These are phyloP conservation scores for Acorus gramineus DNA, from an alignment of 106 monocot genomes.

Conservation along the genomic window DNA sequence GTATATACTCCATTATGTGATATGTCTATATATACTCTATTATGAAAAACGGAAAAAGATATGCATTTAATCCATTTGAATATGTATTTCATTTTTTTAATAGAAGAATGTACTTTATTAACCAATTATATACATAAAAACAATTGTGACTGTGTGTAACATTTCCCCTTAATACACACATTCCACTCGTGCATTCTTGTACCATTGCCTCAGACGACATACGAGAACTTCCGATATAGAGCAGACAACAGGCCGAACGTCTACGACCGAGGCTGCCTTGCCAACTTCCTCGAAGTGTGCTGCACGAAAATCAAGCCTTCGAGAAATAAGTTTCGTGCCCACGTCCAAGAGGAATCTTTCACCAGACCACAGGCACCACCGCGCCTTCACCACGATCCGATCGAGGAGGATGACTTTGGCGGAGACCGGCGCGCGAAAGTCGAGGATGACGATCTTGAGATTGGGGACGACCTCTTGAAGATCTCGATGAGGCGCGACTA, in stretches of 20 bases:
- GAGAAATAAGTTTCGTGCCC: slow-evolving; percentile 54
- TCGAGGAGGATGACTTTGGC: slow-evolving; percentile 30
- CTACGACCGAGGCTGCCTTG: slow-evolving; percentile 56
- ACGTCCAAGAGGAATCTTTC: slow-evolving; percentile 32
- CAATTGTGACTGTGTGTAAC: too few relatives aligned
- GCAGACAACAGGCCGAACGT: slow-evolving; percentile 53
- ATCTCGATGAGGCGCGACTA: slow-evolving; percentile 54
- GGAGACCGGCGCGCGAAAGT: slow-evolving; percentile 66
- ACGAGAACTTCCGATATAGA: slow-evolving; percentile 93
- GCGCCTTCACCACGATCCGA: slow-evolving; percentile 5
- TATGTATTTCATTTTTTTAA: too few relatives aligned
- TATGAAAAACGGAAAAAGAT: too few relatives aligned
- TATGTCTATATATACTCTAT: too few relatives aligned
- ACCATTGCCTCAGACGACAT: slow-evolving; percentile 54
- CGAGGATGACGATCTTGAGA: slow-evolving; percentile 72
- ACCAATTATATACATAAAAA: too few relatives aligned
- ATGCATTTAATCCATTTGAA: too few relatives aligned
- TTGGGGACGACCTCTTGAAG: slow-evolving; percentile 71
- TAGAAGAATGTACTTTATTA: too few relatives aligned
- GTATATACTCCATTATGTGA: too few relatives aligned
- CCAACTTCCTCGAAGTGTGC: slow-evolving; percentile 78
- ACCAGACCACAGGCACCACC: slow-evolving; percentile 11
- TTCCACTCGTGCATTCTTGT: too few relatives aligned
- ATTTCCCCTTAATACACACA: too few relatives aligned
- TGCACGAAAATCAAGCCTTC: slow-evolving; percentile 61